A percentile compares a stretch with the other conserved stretches of the same genome.
phyloP scores from a whole-genome alignment of 768 basidiomycete species.

The Tylopilus felleus region DNA sequence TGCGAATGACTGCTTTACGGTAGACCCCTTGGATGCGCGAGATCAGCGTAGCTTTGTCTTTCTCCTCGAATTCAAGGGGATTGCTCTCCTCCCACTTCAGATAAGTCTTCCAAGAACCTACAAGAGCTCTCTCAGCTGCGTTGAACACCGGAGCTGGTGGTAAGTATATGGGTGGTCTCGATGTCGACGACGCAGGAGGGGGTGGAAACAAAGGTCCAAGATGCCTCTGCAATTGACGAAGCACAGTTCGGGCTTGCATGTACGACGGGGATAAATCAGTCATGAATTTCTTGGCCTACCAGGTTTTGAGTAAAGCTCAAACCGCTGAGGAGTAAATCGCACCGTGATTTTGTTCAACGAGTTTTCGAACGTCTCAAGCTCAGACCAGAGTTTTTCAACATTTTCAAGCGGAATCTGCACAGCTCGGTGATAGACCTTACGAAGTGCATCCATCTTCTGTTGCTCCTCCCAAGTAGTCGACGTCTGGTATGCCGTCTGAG shows the following conservation, averaged over 20 bases:
- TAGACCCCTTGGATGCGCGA: constrained; percentile 79
- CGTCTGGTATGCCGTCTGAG: constrained; percentile 37
- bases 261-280: constrained; percentile 87
- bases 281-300: constrained; percentile 91
- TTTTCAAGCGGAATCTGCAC: constrained; percentile 94
- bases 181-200: constrained; percentile 39
- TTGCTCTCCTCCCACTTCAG: constrained; percentile 95
- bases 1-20: constrained; percentile 82
- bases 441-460: constrained; percentile 89
- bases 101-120: constrained; percentile 89
- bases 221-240: constrained; percentile 77
- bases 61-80: constrained; percentile 88
- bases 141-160: constrained; percentile 74
- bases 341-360: constrained; percentile 84
- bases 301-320: constrained; percentile 9
- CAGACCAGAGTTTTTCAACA: constrained; percentile 89
- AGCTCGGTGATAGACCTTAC: constrained; percentile 90
- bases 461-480: constrained; percentile 92
- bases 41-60: constrained; percentile 63
- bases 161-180: constrained; percentile 49
- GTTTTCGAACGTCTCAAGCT: constrained; percentile 90
- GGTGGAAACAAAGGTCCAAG: constrained; percentile 58
- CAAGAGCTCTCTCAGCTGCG: constrained; percentile 63
- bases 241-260: constrained; percentile 90
- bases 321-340: constrained; percentile 15